A percentile compares a stretch with the other conserved stretches of the same genome.
These are phyloP conservation scores for Henckelia pumila DNA, from an alignment of 257 asterid species.

Conservation along the genomic window DNA sequence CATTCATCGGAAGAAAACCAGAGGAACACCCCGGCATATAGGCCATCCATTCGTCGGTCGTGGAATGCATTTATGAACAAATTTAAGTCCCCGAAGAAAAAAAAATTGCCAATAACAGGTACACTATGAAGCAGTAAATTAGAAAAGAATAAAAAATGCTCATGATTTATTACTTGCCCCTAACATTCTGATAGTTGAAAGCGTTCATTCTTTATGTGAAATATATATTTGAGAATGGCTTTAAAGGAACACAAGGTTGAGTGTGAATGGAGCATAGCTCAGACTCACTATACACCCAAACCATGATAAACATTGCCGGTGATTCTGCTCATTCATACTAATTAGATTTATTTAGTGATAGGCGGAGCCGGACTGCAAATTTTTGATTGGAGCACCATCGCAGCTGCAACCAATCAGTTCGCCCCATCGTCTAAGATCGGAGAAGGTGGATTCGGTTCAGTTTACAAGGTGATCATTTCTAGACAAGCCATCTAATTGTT, in stretches of 20 bases:
- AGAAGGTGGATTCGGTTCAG: background rate
- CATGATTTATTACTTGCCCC: background rate
- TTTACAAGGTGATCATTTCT: constrained; percentile 9
- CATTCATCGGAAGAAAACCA: constrained; percentile 1
- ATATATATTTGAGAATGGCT: background rate
- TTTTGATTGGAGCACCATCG: constrained; percentile 1
- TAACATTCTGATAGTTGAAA: background rate
- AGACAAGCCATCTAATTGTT: background rate
- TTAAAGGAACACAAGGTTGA: background rate
- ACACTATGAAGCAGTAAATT: background rate
- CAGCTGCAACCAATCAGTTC: background rate
- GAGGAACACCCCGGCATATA: background rate
- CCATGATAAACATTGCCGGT: background rate
- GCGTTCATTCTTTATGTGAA: background rate
- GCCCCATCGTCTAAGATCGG: background rate
- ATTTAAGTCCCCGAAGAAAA: constrained; percentile 1
- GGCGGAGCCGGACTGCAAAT: background rate
- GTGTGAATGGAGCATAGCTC: background rate
- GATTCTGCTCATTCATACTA: background rate
- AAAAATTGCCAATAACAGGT: background rate
- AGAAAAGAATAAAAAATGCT: background rate
- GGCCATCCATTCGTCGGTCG: background rate
- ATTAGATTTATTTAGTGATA: background rate
- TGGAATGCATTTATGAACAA: constrained; percentile 5
- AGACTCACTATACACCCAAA: background rate